These are phyloP conservation scores for Chaetomium cochliodes DNA, from an alignment of 495 filamentous ascomycete species.

Conservation along the genomic window DNA sequence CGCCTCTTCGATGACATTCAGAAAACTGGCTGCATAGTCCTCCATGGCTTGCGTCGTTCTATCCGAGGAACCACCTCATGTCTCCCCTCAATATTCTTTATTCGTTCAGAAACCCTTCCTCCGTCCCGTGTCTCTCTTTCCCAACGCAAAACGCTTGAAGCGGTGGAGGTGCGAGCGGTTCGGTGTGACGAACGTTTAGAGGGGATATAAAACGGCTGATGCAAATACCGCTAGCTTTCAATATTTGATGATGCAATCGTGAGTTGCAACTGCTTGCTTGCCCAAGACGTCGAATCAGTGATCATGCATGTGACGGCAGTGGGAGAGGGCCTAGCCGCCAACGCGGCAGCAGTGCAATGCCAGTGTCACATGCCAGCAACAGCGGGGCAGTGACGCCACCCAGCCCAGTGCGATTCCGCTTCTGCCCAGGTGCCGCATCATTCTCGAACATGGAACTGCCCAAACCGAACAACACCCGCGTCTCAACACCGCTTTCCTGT, in stretches of 20 bases:
- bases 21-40: slow-evolving; percentile 34
- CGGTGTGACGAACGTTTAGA: background rate
- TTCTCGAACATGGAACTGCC: no score
- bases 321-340: background rate
- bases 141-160: background rate
- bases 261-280: background rate
- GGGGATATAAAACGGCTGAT: background rate
- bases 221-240: background rate
- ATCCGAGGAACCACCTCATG: background rate
- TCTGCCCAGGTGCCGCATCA: background rate
- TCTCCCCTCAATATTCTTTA: background rate
- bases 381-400: slow-evolving; percentile 9
- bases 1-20: slow-evolving; percentile 37
- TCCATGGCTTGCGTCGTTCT: slow-evolving; percentile 38
- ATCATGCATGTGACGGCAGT: background rate
- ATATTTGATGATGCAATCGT: background rate
- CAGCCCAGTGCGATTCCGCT: background rate
- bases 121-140: background rate
- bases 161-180: no score
- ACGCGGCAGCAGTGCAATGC: background rate
- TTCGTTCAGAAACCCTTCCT: background rate
- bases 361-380: slow-evolving; percentile 8
- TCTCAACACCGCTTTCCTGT: background rate
- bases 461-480: background rate
- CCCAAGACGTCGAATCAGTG: no score